phyloP scores from a whole-genome alignment of 2,329 filamentous ascomycete genomes.

The Ceratocystis variospora region DNA sequence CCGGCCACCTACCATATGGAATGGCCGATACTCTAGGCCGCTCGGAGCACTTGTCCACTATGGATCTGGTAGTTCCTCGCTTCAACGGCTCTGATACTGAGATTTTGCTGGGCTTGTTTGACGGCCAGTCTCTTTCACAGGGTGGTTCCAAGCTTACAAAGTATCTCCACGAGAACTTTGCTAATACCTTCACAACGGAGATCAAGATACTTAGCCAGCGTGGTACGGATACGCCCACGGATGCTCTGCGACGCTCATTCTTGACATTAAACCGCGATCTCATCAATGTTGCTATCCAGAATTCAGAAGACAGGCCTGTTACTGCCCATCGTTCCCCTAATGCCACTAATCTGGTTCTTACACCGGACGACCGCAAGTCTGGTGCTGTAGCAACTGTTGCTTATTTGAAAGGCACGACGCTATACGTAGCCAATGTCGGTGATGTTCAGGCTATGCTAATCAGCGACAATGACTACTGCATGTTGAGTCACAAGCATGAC shows the following conservation, averaged over 20 bases:
- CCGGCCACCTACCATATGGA: constrained; percentile 82
- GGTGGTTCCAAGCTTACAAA: constrained; percentile 94
- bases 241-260: constrained; percentile 78
- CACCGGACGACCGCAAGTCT: constrained; percentile 76
- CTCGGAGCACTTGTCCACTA: constrained; percentile 87
- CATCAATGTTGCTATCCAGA: constrained; percentile 67
- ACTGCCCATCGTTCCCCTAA: constrained; percentile 57
- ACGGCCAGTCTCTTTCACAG: constrained; percentile 76
- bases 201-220: constrained; percentile 56
- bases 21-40: constrained; percentile 93
- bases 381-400: constrained; percentile 86
- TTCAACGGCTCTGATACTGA: constrained; percentile 85
- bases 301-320: constrained; percentile 57
- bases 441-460: constrained; percentile 94
- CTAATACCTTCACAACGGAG: constrained; percentile 68
- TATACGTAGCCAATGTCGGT: constrained; percentile 90
- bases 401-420: constrained; percentile 76
- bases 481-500: constrained; percentile 84
- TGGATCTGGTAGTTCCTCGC: constrained; percentile 86
- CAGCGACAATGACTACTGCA: constrained; percentile 67
- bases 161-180: constrained; percentile 92
- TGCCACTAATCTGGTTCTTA: constrained; percentile 62
- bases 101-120: constrained; percentile 86
- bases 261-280: constrained; percentile 86
- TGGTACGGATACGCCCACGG: constrained; percentile 59